Base-by-base conservation (phyloP, 106 monocot genomes). In the Acanthochlamys bracteata region DNA sequence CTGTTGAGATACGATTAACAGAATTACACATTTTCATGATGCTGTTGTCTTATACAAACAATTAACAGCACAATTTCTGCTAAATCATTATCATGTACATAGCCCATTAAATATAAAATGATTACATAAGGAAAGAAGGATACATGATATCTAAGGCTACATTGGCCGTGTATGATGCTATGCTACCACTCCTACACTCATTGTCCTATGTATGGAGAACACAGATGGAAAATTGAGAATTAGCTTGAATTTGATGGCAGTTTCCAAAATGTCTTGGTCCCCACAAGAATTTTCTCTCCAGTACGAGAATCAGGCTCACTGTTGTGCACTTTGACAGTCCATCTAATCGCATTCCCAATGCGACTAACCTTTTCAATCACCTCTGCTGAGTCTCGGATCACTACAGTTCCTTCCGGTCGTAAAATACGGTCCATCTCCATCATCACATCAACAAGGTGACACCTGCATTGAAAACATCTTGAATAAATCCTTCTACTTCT, bases 341-440 rank as follows among this genome's bases (percentile, higher is more conserved):
- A 96, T 53, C 83, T 71, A 2, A 91, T 78, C 11, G 82, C 84
- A 59, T 59, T 75, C 4, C 87, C 79, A 40, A 91, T 63, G 20
- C 67, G 75, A 7, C 45, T 72, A 33, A 84, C 78, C 74, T 81
- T 96, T 33, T 91, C 78, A 4, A 91, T 82, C 24, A 74, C 72
- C 52, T 84, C 82, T 4, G 75, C 59, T 20, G 68, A 58, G 19
- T 88, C 95, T 33, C 88, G 75, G 16, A 96, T 78, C 27, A 96
- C 67, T 0, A 61, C 95, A 10, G 73, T 88, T 73, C 95, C 90
- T 80, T 79, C 82, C 53, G 90, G 95, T n/a, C 90, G 84, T 61
- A 96, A 59, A 39, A 96, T 91, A 14, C 96, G 79, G 66, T 96
- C 96, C 79, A 96, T 96, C 66, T 96, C 96, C 57, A 96, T 64